A percentile compares a stretch with the other conserved stretches of the same genome.
Evolutionary conservation across 371 early-diverging fungal species (phyloP).

Genomic region (Rhizopus microsporus): DNA sequence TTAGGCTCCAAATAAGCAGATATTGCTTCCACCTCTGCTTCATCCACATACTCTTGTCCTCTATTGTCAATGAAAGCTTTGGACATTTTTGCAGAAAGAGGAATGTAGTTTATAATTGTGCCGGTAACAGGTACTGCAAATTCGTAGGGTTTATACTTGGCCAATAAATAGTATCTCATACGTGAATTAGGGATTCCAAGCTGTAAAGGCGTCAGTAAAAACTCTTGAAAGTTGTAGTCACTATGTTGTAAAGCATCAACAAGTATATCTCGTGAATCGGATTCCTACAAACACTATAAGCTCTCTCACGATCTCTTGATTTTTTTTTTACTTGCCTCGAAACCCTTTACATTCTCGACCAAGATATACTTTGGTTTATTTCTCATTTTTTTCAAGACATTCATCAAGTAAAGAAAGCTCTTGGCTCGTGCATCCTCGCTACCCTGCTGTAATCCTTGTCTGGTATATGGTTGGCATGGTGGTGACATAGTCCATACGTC

Average conservation of each 20-base stretch:
- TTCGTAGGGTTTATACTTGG: conserved; percentile 39
- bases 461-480: conserved; percentile 85
- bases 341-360: conserved; percentile 85
- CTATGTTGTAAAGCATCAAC: conserved; percentile 48
- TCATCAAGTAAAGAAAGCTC: conserved; percentile 71
- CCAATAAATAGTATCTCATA: conserved; percentile 67
- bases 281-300: conserved; percentile 38
- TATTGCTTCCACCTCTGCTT: conserved; percentile 39
- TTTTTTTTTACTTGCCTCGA: conserved; percentile 55
- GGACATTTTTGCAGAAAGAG: conserved; percentile 38
- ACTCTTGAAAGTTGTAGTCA: conserved; percentile 63
- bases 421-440: conserved; percentile 77
- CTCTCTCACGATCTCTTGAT: neutral
- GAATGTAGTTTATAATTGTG: conserved; percentile 54
- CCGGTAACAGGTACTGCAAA: conserved; percentile 49
- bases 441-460: conserved; percentile 74
- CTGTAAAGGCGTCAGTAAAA: conserved; percentile 68
- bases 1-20: conserved; percentile 29
- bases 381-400: conserved; percentile 58
- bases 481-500: conserved; percentile 87
- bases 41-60: conserved; percentile 31
- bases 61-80: conserved; percentile 35
- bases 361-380: conserved; percentile 70
- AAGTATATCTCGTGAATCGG: conserved; percentile 60
- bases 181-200: conserved; percentile 73